phyloP scores from a whole-genome alignment of 768 basidiomycete genomes.

The Lactifluus volemus region DNA sequence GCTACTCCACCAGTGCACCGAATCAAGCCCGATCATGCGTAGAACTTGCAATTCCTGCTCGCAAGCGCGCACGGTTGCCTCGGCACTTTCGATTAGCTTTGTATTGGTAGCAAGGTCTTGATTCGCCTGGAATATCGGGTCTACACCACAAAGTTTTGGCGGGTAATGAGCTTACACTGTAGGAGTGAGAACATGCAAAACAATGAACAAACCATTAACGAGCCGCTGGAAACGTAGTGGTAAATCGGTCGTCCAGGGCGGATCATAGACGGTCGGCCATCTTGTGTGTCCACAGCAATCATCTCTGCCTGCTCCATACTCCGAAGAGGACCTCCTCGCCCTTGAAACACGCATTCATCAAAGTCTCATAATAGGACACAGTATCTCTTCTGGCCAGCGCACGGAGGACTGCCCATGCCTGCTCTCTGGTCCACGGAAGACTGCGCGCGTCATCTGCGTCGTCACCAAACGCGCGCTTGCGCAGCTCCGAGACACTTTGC shows the following conservation, averaged over 20 bases:
- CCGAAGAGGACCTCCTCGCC: conserved; percentile 76
- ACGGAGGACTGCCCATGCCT: conserved; percentile 80
- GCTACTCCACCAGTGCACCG: conserved; percentile 38
- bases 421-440: conserved; percentile 76
- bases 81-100: conserved; percentile 44
- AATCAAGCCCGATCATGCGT: conserved; percentile 51
- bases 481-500: conserved; percentile 70
- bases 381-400: conserved; percentile 61
- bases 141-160: conserved; percentile 30
- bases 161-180: not conserved
- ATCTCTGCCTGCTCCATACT: conserved; percentile 86
- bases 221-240: conserved; percentile 78
- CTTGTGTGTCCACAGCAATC: conserved; percentile 66
- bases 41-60: conserved; percentile 70
- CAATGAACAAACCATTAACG: conserved; percentile 49
- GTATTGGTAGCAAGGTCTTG: conserved; percentile 80
- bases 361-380: conserved; percentile 71
- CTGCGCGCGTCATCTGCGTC: conserved; percentile 81
- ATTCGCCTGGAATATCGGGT: conserved; percentile 67
- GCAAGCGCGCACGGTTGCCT: conserved; percentile 56
- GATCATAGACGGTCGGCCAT: conserved; percentile 78
- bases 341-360: conserved; percentile 84
- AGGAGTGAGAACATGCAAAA: not conserved
- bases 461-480: conserved; percentile 91
- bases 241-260: conserved; percentile 89